Conservation (phyloP, 208 protist genomes). For the Angomonas deanei region DNA sequence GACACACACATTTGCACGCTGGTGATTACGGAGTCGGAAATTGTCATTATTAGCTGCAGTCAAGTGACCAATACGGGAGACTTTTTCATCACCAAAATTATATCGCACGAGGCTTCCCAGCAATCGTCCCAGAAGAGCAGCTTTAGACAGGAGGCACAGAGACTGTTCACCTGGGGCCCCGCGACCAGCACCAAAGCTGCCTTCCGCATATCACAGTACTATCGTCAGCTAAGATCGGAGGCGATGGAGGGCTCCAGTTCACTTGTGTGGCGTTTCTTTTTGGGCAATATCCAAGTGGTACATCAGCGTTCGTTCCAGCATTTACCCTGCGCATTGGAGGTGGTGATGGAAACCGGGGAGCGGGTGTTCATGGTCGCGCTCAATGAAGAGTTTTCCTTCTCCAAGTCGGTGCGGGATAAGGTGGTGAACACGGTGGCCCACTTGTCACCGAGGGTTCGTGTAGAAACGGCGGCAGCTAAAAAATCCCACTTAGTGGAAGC, state of each 20-base stretch:
- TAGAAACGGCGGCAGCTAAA: constrained; percentile 39
- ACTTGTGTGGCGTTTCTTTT: constrained; percentile 53
- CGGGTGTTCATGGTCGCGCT: constrained; percentile 50
- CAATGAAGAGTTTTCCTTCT: constrained; percentile 65
- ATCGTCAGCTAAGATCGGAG: constrained; percentile 57
- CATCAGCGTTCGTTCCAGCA: constrained; percentile 74
- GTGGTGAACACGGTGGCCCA: constrained; percentile 24
- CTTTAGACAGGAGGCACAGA: constrained; percentile 34
- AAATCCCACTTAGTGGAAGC: constrained; percentile 18
- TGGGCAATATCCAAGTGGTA: constrained; percentile 26
- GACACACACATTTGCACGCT: constrained; percentile 56
- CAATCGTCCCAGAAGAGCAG: constrained; percentile 26
- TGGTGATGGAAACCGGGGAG: constrained; percentile 56
- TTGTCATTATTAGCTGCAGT: constrained; percentile 65
- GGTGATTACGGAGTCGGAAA: constrained; percentile 37
- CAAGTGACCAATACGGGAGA: constrained; percentile 47
- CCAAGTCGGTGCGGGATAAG: constrained; percentile 26
- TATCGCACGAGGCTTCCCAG: constrained; percentile 36
- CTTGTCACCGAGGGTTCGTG: constrained; percentile 20
- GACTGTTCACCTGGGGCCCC: constrained; percentile 28
- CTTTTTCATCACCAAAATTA: constrained; percentile 46
- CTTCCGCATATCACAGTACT: constrained; percentile 73
- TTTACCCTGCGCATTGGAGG: constrained; percentile 49
- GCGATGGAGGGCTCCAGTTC: constrained; percentile 19
- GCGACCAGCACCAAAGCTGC: constrained; percentile 31